Percentiles rank a stretch among this genome's conserved stretches.
Evolutionary conservation across 2,329 filamentous ascomycete genomes (phyloP).

Genomic region (Penicillium hordei): DNA sequence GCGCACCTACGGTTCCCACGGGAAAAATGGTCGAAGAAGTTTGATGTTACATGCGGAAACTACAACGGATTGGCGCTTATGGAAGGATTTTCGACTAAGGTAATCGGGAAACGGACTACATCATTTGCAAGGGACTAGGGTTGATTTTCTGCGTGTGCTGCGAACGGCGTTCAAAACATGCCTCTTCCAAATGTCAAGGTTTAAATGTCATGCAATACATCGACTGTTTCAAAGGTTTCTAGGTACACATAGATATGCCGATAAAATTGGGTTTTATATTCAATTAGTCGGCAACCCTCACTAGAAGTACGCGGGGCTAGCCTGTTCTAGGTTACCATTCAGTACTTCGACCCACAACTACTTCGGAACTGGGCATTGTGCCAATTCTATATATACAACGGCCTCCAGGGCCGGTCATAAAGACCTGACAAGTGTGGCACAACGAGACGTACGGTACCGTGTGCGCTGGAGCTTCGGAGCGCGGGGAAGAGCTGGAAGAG

Average conservation of each 20-base stretch:
- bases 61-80: constrained; percentile 26
- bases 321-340: neutral
- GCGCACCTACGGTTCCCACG: constrained; percentile 17
- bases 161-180: constrained; percentile 12
- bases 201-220: constrained; percentile 1
- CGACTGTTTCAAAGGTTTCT: neutral
- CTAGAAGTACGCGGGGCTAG: neutral
- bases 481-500: neutral
- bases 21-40: constrained; percentile 44
- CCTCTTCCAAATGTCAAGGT: neutral
- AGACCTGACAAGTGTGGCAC: neutral
- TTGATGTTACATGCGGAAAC: constrained; percentile 18
- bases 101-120: constrained; percentile 19
- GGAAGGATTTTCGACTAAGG: constrained; percentile 12
- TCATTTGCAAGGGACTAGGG: constrained; percentile 12
- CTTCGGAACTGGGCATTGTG: neutral
- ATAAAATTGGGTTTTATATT: neutral
- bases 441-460: neutral
- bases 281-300: neutral
- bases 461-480: neutral
- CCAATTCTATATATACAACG: neutral
- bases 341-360: neutral
- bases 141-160: constrained; percentile 7
- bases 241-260: neutral
- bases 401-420: neutral